Base-by-base conservation (phyloP, 106 monocot species). In the Iris macrosiphon region DNA sequence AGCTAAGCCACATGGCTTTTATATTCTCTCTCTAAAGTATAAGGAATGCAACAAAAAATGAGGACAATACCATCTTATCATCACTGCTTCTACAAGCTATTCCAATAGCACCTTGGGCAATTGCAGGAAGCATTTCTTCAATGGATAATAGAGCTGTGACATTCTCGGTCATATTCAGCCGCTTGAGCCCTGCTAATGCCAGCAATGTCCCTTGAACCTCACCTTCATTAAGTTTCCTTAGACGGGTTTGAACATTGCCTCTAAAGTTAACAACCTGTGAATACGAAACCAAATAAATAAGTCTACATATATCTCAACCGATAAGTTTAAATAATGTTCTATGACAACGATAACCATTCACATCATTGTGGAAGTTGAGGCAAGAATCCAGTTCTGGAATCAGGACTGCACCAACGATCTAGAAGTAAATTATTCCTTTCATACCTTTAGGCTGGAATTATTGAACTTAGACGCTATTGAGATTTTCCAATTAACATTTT, bases 51-150 rank as follows among this genome's bases (percentile, higher is more conserved):
- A 66, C 12, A 26, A 21, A n/a, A 20, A 31, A 11, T 24, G 15
- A 15, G 26, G 6, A 43, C 52, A 12, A n/a, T 67, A 98, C 96
- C 96, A 98, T 98, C 51, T 46, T 85, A 24, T 98, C 96, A 73
- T 96, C 95, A 33, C 78, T 66, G 57, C 52, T 75, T 98, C 90
- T 77, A 67, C 96, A 98, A 67, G 96, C 96, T 59, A 98, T 98
- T 54, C 96, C 96, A 45, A 98, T 98, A 45, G 96, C 96, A 49
- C 96, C 96, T 75, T 98, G 96, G 27, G 96, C 90, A 64, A 98
- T 80, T 55, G 96, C 96, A 37, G 96, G 96, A 40, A 98, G 90
- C 96, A 95, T 95, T 60, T 95, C 95, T 61, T 95, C 95, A 27
- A 83, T 60, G 6, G 95, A 77, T 1, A 95, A 57, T 63, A 85